Percentiles rank a stretch among this genome's conserved stretches.
These are phyloP conservation scores for Myxozyma nipponensis DNA, from an alignment of 805 yeast genomes.

Conservation along the genomic window DNA sequence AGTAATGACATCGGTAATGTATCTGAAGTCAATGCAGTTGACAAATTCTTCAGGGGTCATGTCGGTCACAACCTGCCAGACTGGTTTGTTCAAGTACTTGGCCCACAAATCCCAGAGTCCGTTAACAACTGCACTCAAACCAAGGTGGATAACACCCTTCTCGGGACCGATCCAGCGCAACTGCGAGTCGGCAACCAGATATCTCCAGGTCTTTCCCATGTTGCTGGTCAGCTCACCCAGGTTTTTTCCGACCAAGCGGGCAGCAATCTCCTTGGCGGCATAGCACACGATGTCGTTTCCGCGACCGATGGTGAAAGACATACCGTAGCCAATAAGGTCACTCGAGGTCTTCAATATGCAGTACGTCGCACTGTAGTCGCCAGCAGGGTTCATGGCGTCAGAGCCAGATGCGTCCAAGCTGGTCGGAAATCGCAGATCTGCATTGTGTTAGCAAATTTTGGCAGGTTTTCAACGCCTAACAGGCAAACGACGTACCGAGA, in stretches of 20 bases:
- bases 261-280: conserved; percentile 41
- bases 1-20: conserved; percentile 44
- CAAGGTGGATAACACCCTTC: conserved; percentile 43
- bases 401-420: conserved; percentile 42
- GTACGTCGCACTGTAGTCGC: conserved; percentile 44
- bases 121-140: conserved; percentile 42
- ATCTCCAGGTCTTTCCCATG: conserved; percentile 44
- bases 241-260: conserved; percentile 38
- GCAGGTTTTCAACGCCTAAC: background rate
- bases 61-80: conserved; percentile 44
- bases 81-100: conserved; percentile 39
- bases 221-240: conserved; percentile 38
- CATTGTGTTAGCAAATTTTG: background rate
- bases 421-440: conserved; percentile 30
- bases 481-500: background rate
- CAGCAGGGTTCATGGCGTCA: conserved; percentile 44
- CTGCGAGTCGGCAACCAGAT: conserved; percentile 42
- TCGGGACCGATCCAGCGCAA: conserved; percentile 48
- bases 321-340: conserved; percentile 40
- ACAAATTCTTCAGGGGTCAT: conserved; percentile 44
- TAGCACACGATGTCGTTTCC: conserved; percentile 40
- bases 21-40: conserved; percentile 42
- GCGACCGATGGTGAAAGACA: conserved; percentile 44
- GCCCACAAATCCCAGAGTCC: conserved; percentile 48
- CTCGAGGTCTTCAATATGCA: conserved; percentile 26